Base-by-base conservation (phyloP, 2,329 filamentous ascomycete genomes). In the Allantophomopsis lycopodina region DNA sequence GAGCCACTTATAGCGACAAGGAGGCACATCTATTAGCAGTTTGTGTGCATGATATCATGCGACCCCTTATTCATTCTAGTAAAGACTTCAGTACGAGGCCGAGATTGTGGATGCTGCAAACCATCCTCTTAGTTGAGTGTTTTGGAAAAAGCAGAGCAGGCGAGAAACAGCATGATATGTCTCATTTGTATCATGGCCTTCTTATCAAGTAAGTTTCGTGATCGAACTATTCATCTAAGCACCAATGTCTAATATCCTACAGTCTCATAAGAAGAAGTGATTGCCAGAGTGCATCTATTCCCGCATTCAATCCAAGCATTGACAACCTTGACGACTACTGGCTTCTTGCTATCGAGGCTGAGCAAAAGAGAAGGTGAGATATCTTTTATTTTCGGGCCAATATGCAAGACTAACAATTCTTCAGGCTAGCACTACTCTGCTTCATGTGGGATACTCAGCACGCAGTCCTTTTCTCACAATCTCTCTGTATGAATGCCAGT, bases 381-480 rank as follows among this genome's bases (percentile, higher is more conserved):
- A 21, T 39, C 6, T 36, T 20, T 7, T 7, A 20, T 4, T 13
- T 15, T 7, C n/a, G 4, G 16, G 30, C n/a, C 28, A 31, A 15
- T 14, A 13, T 23, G 17, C 28, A 7, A 17, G 23, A 40, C n/a
- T 44, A 8, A 35, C 35, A n/a, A 16, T 42, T 14, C 43, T n/a
- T 13, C 21, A 66, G 64, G 39, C 55, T 75, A 0, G 71, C 73
- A 0, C 63, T 77, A 32, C 59, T 76, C 5, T 79, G 73, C 49
- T 80, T 79, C 50, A 71, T 79, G 60, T 79, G 74, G 75, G 75
- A 79, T 46, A 76, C 72, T 0, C 73, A 79, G 40, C 73, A 79
- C 43, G 73, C 74, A 0, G 71, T 78, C 0, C 59, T 79, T 0
- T 79, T 79, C 51, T 77, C 71, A n/a, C 74, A 79, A 49, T 76